phyloP scores from a whole-genome alignment of 2,329 filamentous ascomycete species.

The Monosporascus sp. region DNA sequence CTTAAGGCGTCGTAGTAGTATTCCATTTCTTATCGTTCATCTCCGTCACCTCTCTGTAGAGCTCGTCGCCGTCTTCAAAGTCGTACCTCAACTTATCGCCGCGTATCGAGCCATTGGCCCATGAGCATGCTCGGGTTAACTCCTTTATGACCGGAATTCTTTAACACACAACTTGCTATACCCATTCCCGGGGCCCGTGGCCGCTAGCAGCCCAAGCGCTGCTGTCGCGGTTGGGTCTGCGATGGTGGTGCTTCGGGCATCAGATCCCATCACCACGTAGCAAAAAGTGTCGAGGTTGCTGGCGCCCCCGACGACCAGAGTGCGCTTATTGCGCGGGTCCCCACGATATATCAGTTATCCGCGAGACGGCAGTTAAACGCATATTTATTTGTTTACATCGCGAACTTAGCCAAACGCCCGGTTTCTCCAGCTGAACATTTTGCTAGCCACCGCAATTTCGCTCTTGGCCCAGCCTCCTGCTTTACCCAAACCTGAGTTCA shows the following conservation, averaged over 20 bases:
- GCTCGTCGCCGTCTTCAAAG: neutral
- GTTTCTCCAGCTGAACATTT: neutral
- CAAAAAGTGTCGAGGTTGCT: neutral
- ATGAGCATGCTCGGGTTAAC: neutral
- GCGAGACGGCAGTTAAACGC: neutral
- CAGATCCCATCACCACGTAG: slow-evolving; percentile 1
- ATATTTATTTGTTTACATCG: neutral
- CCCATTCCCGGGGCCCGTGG: neutral
- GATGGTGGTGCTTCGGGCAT: slow-evolving; percentile 9
- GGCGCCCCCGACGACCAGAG: too few relatives aligned
- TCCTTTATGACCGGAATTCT: slow-evolving; percentile 4
- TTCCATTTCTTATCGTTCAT: neutral
- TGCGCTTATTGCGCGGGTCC: too few relatives aligned
- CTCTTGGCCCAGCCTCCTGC: slow-evolving; percentile 13
- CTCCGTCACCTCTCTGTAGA: neutral
- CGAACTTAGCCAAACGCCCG: neutral
- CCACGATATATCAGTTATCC: neutral
- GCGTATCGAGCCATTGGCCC: neutral
- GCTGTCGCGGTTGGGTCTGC: slow-evolving; percentile 11
- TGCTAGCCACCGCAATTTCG: slow-evolving; percentile 16
- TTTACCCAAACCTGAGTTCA: slow-evolving; percentile 5
- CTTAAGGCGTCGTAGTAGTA: too few relatives aligned
- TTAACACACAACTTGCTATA: neutral
- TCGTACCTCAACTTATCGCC: neutral
- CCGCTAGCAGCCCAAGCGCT: slow-evolving; percentile 12